Conservation (phyloP, 768 basidiomycete genomes). For the Lyophyllum atratum region DNA sequence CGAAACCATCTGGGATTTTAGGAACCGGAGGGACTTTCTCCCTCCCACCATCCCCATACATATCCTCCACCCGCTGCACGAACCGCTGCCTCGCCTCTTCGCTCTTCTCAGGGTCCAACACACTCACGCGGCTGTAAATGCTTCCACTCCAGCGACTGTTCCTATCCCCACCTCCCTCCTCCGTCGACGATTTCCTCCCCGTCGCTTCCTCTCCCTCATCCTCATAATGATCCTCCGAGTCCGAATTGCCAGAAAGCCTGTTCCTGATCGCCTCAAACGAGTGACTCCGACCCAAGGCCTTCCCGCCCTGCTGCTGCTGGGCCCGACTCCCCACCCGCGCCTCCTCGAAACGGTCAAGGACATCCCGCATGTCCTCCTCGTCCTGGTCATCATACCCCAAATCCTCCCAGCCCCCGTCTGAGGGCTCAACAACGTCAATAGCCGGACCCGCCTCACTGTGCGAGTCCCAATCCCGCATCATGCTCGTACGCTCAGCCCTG, state of each 20-base stretch:
- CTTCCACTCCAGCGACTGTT: constrained; percentile 46
- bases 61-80: constrained; percentile 51
- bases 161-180: constrained; percentile 28
- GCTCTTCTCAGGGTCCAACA: constrained; percentile 56
- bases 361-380: constrained; percentile 34
- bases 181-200: constrained; percentile 23
- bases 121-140: constrained; percentile 51
- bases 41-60: constrained; percentile 44
- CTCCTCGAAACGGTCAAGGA: constrained; percentile 41
- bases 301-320: constrained; percentile 11
- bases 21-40: constrained; percentile 49
- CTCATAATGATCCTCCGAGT: constrained; percentile 18
- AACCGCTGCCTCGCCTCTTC: constrained; percentile 50
- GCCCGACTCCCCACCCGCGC: constrained; percentile 10
- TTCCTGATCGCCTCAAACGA: constrained; percentile 24
- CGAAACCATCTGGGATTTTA: constrained; percentile 36
- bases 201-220: constrained; percentile 6
- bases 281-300: constrained; percentile 29
- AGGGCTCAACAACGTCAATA: constrained; percentile 6
- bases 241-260: constrained; percentile 10
- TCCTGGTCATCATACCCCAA: constrained; percentile 26
- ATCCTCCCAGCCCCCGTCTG: constrained; percentile 25
- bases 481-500: constrained; percentile 6
- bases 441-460: neutral
- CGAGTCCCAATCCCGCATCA: constrained; percentile 5